Evolutionary conservation across 139 green algal genomes (phyloP).

Genomic region (Closterium sp.): DNA sequence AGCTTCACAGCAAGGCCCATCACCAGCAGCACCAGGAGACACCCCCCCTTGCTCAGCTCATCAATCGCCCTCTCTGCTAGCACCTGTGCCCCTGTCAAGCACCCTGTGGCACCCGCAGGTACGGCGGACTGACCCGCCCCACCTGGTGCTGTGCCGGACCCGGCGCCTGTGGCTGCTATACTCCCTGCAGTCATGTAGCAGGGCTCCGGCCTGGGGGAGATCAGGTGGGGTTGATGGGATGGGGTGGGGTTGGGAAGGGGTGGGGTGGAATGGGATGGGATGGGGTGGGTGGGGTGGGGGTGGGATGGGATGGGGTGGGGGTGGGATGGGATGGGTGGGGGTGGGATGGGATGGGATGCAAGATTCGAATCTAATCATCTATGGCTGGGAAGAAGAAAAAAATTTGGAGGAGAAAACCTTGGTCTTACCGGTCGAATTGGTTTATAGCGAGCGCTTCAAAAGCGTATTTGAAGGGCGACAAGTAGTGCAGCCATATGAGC

Average conservation of each 20-base stretch:
- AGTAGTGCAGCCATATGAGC: not conserved
- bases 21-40: not conserved
- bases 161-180: too few species aligned
- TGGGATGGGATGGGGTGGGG: not conserved
- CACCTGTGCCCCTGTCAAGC: not conserved
- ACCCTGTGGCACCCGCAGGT: not conserved
- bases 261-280: too few species aligned
- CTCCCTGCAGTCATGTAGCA: not conserved
- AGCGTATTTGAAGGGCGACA: not conserved
- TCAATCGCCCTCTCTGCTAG: not conserved
- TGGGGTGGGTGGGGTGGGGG: too few species aligned
- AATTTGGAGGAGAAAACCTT: not conserved
- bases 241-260: too few species aligned
- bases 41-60: not conserved
- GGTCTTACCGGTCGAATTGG: not conserved
- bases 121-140: too few species aligned
- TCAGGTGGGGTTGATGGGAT: not conserved
- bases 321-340: not conserved
- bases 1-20: not conserved
- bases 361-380: too few species aligned
- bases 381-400: too few species aligned
- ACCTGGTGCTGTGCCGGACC: too few species aligned
- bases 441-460: not conserved
- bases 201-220: not conserved
- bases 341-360: not conserved